Percentiles rank a stretch among this genome's conserved stretches.
Evolutionary conservation across 192 early-diverging fungal genomes (phyloP).

Genomic region (Spinellus fusiger): DNA sequence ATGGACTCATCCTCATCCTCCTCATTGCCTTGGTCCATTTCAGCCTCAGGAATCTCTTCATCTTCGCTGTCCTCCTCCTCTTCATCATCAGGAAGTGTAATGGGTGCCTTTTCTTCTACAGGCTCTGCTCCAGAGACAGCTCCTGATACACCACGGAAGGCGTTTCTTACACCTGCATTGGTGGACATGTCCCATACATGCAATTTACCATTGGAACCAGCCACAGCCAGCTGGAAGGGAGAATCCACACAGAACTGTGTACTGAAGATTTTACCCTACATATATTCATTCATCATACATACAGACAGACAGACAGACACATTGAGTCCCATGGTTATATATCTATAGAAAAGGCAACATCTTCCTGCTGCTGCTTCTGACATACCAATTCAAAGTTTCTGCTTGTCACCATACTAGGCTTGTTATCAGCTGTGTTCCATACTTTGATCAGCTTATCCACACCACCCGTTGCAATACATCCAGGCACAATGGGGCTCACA

Average conservation of each 20-base stretch:
- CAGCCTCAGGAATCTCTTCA: constrained; percentile 31
- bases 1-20: constrained; percentile 36
- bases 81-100: constrained; percentile 40
- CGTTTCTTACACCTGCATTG: constrained; percentile 74
- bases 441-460: constrained; percentile 89
- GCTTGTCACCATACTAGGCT: constrained; percentile 80
- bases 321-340: not conserved
- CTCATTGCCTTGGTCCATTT: constrained; percentile 23
- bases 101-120: constrained; percentile 42
- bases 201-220: constrained; percentile 85
- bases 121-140: not conserved
- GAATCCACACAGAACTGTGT: constrained; percentile 86
- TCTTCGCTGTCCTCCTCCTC: constrained; percentile 39
- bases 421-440: constrained; percentile 77
- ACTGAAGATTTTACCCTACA: constrained; percentile 72
- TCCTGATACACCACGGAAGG: constrained; percentile 44
- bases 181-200: constrained; percentile 90
- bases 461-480: constrained; percentile 87
- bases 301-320: not conserved
- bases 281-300: not conserved
- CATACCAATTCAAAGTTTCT: constrained; percentile 74
- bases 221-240: constrained; percentile 82
- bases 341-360: not conserved
- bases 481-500: constrained; percentile 69
- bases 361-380: not conserved